Evolutionary conservation across 2,329 filamentous ascomycete species (phyloP).

Genomic region (Fusarium nurragi): DNA sequence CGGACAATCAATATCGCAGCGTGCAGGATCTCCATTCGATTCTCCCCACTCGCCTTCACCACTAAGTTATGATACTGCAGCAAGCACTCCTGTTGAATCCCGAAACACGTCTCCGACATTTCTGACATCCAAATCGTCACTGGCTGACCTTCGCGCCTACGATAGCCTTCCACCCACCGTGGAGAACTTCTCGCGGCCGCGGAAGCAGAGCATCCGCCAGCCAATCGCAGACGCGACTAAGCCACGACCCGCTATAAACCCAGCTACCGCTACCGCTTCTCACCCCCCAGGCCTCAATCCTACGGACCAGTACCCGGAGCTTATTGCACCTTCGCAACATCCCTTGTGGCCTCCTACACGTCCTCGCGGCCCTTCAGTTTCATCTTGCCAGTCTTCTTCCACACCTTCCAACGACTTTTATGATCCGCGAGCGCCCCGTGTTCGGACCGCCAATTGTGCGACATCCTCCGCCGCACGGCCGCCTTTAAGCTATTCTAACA

Average conservation of each 20-base stretch:
- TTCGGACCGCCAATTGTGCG: slow-evolving; percentile 42
- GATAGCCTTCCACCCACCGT: slow-evolving; percentile 54
- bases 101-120: slow-evolving; percentile 47
- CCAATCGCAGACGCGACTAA: slow-evolving; percentile 49
- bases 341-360: slow-evolving; percentile 53
- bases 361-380: slow-evolving; percentile 57
- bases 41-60: slow-evolving; percentile 42
- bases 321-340: slow-evolving; percentile 45
- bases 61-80: slow-evolving; percentile 37
- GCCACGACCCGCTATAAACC: slow-evolving; percentile 39
- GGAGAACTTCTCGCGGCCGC: slow-evolving; percentile 69
- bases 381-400: slow-evolving; percentile 58
- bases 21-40: slow-evolving; percentile 42
- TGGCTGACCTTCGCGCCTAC: slow-evolving; percentile 49
- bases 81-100: slow-evolving; percentile 38
- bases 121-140: slow-evolving; percentile 47
- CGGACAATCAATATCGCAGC: slow-evolving; percentile 34
- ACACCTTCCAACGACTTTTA: slow-evolving; percentile 55
- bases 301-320: slow-evolving; percentile 46
- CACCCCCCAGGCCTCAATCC: slow-evolving; percentile 40
- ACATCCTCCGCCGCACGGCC: slow-evolving; percentile 43
- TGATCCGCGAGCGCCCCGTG: slow-evolving; percentile 47
- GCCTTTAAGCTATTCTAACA: slow-evolving; percentile 46
- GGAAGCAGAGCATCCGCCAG: slow-evolving; percentile 63
- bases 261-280: slow-evolving; percentile 22